Evolutionary conservation across 2,329 filamentous ascomycete species (phyloP).

Genomic region (Pestalotiopsis sp.): DNA sequence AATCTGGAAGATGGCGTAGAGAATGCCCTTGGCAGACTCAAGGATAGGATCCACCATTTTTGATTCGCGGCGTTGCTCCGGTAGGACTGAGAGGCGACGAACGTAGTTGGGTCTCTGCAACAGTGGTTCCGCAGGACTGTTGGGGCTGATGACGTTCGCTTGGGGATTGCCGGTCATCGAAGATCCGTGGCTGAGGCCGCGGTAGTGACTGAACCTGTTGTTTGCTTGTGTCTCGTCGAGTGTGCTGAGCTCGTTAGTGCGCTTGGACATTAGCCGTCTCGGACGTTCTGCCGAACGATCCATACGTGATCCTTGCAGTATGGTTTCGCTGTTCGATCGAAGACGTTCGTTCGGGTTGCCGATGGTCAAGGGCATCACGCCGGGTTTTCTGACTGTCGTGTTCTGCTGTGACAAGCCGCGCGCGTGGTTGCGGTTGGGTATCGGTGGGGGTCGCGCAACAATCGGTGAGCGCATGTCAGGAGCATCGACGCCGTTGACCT

Average conservation of each 20-base stretch:
- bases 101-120: conserved; percentile 65
- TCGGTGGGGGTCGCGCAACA: conserved; percentile 69
- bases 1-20: conserved; percentile 70
- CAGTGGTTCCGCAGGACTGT: conserved; percentile 60
- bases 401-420: conserved; percentile 73
- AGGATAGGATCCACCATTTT: conserved; percentile 62
- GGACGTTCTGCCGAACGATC: conserved; percentile 58
- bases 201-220: conserved; percentile 68
- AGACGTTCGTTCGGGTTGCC: conserved; percentile 70
- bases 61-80: conserved; percentile 65
- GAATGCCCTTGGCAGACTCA: conserved; percentile 67
- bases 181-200: conserved; percentile 69
- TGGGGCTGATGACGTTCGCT: conserved; percentile 53
- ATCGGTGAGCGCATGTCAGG: conserved; percentile 70
- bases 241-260: conserved; percentile 62
- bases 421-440: conserved; percentile 81
- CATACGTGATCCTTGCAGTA: conserved; percentile 49
- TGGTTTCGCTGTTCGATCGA: conserved; percentile 67
- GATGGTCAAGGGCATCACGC: conserved; percentile 71
- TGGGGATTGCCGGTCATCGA: conserved; percentile 59
- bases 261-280: conserved; percentile 63
- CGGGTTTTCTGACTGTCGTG: conserved; percentile 66
- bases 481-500: conserved; percentile 74
- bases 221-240: conserved; percentile 65
- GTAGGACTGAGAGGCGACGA: conserved; percentile 63